Evolutionary conservation across 306 rosid species (phyloP), one percentile per base, ranked within the genome.

Genomic region (Luffa aegyptiaca): DNA sequence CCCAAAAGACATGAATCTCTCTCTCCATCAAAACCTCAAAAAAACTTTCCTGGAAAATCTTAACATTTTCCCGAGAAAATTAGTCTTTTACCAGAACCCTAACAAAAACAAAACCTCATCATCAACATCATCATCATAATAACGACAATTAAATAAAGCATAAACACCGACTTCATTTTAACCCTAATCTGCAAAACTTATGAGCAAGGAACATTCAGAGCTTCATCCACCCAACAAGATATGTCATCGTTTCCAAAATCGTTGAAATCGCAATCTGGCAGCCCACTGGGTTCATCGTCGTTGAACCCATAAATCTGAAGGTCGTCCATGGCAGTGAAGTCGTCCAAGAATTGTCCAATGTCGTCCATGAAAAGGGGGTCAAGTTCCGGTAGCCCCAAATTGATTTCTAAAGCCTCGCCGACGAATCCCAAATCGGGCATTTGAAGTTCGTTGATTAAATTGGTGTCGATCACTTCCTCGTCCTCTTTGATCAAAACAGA

Each of bases 181-280:
- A 20, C 55, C 26, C 76, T 62, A 59, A 55, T 21, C 93, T 87
- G 84, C 88, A 92, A 91, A 90, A 85, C 82, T 94, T n/a, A 83
- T 53, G 80, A 83, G 89, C 93, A 89, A 26, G 90, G 85, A 39
- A 93, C 83, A 76, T 91, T 88, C 84, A 87, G 85, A 82, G 94
- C 84, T 21, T 88, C 93, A 56, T 90, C 88, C 68, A 66, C 85
- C 97, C 98, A 95, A 69, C 88, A 85, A 8, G 90, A 84, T 72
- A 93, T 80, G 70, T 91, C 97, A 18, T 89, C 96, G 76, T 58
- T 81, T 69, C 84, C 84, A 79, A 89, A 75, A 78, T 91, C 96
- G 4, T 18, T 90, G 55, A 95, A 93, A 80, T 95, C 94, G 11
- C 80, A 91, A 76, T 90, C 91, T 6, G 98, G 99, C 51, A 93